Percentiles rank a stretch among this genome's conserved stretches.
These are phyloP conservation scores for Penicillium desertorum DNA, from an alignment of 495 filamentous ascomycete species.

Conservation along the genomic window DNA sequence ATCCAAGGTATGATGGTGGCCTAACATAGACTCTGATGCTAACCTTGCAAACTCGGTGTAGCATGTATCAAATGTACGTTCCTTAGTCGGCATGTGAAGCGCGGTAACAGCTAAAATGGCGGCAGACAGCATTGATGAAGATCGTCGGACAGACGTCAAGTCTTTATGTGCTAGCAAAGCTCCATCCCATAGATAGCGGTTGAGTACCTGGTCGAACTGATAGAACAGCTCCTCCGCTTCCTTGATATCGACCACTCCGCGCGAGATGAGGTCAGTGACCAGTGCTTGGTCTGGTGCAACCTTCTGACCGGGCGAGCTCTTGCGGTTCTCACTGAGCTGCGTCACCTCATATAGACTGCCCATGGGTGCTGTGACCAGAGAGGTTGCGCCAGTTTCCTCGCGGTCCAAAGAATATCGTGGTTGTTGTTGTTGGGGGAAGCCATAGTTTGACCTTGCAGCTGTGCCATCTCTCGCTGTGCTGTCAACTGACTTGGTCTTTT, in stretches of 20 bases:
- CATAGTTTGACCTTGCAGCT: constrained; percentile 23
- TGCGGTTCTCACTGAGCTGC: constrained; percentile 50
- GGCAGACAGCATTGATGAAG: constrained; percentile 51
- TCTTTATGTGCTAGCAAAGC: constrained; percentile 47
- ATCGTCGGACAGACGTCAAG: constrained; percentile 44
- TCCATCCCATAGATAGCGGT: constrained; percentile 56
- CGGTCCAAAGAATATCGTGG: constrained; percentile 44
- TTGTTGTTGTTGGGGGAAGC: constrained; percentile 30
- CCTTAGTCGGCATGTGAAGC: constrained; percentile 49
- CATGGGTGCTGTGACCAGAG: constrained; percentile 57
- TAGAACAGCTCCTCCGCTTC: constrained; percentile 53
- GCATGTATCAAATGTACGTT: constrained; percentile 49
- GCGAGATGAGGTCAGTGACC: constrained; percentile 54
- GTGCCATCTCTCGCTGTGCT: constrained; percentile 10
- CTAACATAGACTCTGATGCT: constrained; percentile 54
- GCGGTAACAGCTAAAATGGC: constrained; percentile 54
- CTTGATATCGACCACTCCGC: constrained; percentile 45
- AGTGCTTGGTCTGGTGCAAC: constrained; percentile 40
- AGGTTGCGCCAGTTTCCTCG: constrained; percentile 43
- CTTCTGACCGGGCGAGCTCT: constrained; percentile 36
- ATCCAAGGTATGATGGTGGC: constrained; percentile 49
- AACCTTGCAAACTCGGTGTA: constrained; percentile 54
- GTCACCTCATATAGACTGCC: constrained; percentile 61
- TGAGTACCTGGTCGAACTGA: constrained; percentile 52
- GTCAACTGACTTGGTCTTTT: constrained; percentile 21